These are phyloP conservation scores for Pseudotulostoma volvatum DNA, from an alignment of 495 filamentous ascomycete genomes.

Conservation along the genomic window DNA sequence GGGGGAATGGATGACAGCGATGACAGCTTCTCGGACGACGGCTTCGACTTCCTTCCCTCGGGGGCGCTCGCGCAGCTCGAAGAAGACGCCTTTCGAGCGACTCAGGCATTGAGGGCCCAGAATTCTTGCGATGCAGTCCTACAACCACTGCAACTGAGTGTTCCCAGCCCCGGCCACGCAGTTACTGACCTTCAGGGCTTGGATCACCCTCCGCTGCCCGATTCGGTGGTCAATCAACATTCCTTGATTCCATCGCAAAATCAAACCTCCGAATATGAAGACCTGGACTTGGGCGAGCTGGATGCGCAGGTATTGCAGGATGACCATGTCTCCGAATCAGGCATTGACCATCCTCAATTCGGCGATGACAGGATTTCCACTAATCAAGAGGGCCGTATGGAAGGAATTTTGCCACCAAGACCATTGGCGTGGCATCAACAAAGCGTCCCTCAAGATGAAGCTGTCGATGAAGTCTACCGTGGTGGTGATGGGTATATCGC, in stretches of 20 bases:
- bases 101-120: conserved; percentile 18
- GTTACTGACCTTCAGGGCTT: no score
- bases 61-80: conserved; percentile 37
- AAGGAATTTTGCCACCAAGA: no score
- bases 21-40: conserved; percentile 45
- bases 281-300: conserved; percentile 3
- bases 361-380: no score
- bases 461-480: no score
- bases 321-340: neutral
- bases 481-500: neutral
- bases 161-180: no score
- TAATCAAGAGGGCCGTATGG: neutral
- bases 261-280: conserved; percentile 1
- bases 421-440: no score
- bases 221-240: no score
- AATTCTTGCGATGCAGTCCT: neutral
- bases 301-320: conserved; percentile 4
- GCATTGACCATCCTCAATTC: no score
- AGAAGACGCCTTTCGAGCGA: conserved; percentile 36
- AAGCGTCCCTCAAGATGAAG: no score
- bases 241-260: no score
- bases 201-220: no score
- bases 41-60: conserved; percentile 38
- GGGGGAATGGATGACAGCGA: conserved; percentile 43
- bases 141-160: no score